Evolutionary conservation across 2,329 filamentous ascomycete species (phyloP).

Genomic region (Pezicula neosporulosa): DNA sequence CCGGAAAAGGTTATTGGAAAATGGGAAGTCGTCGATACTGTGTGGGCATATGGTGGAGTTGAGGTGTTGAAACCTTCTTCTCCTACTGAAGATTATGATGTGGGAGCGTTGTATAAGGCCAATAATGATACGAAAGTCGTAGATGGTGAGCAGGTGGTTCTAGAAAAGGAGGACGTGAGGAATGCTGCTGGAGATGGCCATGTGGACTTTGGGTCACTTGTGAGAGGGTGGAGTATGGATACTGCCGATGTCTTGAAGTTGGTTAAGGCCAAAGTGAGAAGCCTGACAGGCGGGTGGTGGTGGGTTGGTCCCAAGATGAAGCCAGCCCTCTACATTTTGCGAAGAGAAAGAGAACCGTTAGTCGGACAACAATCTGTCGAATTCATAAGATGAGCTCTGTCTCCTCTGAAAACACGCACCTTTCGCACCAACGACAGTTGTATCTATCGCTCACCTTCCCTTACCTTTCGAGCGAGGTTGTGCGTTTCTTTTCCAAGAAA

Average conservation of each 20-base stretch:
- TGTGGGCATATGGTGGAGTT: conserved; percentile 56
- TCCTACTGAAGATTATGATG: conserved; percentile 11
- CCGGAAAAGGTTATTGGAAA: conserved; percentile 42
- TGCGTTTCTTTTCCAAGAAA: too few species aligned
- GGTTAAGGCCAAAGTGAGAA: conserved; percentile 34
- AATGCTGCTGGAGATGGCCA: conserved; percentile 31
- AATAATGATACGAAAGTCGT: conserved; percentile 18
- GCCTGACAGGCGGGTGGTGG: conserved; percentile 56
- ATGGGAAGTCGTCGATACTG: conserved; percentile 55
- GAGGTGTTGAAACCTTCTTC: conserved; percentile 50
- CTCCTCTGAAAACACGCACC: too few species aligned
- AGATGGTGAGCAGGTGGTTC: conserved; percentile 3
- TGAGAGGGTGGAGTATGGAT: conserved; percentile 10
- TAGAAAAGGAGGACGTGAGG: conserved; percentile 13
- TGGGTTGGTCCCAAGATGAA: conserved; percentile 62
- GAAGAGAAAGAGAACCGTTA: not conserved
- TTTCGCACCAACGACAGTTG: too few species aligned
- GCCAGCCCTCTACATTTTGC: conserved; percentile 48
- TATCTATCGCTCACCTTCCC: too few species aligned
- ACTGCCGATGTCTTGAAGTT: conserved; percentile 16
- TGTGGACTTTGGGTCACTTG: conserved; percentile 25
- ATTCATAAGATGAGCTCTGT: not conserved
- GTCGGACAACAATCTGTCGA: not conserved
- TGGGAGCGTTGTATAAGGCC: conserved; percentile 19
- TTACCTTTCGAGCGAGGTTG: too few species aligned